A percentile compares a stretch with the other conserved stretches of the same genome.
phyloP scores from a whole-genome alignment of 192 early-diverging fungal species.

The Backusella westeae region DNA sequence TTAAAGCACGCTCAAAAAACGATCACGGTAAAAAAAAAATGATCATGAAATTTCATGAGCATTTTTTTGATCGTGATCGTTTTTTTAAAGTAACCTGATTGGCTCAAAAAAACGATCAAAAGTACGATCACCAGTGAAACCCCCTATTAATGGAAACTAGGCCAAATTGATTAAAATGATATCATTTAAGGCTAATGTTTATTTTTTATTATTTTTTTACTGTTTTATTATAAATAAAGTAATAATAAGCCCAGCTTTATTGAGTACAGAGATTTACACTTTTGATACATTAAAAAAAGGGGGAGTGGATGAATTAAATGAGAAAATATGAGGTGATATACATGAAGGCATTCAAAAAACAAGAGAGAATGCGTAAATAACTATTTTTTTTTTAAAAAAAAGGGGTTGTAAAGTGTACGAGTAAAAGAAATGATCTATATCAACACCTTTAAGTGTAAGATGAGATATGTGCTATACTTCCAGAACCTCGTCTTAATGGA shows the following conservation, averaged over 20 bases:
- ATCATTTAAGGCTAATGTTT: not conserved
- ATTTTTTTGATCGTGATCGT: too few relatives aligned
- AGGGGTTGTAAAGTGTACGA: not conserved
- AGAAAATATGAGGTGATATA: not conserved
- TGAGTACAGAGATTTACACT: not conserved
- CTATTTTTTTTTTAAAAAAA: not conserved
- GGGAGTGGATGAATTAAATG: not conserved
- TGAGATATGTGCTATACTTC: constrained; percentile 2
- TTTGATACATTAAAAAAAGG: not conserved
- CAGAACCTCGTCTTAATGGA: constrained; percentile 3
- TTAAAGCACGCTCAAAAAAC: too few relatives aligned
- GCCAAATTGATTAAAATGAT: not conserved
- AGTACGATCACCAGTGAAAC: too few relatives aligned
- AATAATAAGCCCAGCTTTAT: not conserved
- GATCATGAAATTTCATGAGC: too few relatives aligned
- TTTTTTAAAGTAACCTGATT: too few relatives aligned
- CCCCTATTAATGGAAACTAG: too few relatives aligned
- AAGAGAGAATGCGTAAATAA: not conserved
- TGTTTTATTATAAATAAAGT: not conserved
- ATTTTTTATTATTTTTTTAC: not conserved
- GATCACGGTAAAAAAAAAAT: too few relatives aligned
- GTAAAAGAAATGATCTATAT: not conserved
- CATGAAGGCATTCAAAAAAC: not conserved
- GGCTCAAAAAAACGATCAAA: too few relatives aligned
- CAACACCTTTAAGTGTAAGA: not conserved